These are phyloP conservation scores for Sclerotinia trifoliorum DNA, from an alignment of 2,329 filamentous ascomycete species.

Conservation along the genomic window DNA sequence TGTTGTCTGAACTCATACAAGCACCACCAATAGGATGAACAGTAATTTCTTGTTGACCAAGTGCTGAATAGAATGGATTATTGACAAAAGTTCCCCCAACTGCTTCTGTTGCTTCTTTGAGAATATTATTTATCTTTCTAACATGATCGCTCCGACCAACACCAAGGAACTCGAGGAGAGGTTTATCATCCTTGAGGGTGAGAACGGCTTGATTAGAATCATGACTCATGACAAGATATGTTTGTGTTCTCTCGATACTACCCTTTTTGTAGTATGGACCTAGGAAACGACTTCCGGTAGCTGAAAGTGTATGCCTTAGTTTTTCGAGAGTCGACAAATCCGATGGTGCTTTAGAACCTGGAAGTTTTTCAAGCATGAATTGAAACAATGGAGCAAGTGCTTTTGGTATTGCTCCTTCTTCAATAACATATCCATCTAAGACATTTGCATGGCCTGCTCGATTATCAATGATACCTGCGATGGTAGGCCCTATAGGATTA, in stretches of 20 bases:
- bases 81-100: slow-evolving; percentile 61
- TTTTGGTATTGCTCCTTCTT: slow-evolving; percentile 61
- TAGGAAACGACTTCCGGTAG: slow-evolving; percentile 53
- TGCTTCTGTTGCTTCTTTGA: slow-evolving; percentile 54
- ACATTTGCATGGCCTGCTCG: slow-evolving; percentile 52
- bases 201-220: slow-evolving; percentile 56
- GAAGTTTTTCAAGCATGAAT: slow-evolving; percentile 54
- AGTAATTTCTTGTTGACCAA: slow-evolving; percentile 59
- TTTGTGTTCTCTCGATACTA: slow-evolving; percentile 58
- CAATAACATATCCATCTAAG: slow-evolving; percentile 61
- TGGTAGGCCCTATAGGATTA: slow-evolving; percentile 59
- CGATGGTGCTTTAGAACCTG: slow-evolving; percentile 46
- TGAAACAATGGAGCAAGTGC: slow-evolving; percentile 57
- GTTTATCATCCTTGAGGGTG: slow-evolving; percentile 58
- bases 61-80: slow-evolving; percentile 56
- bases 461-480: slow-evolving; percentile 62
- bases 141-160: slow-evolving; percentile 57
- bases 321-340: slow-evolving; percentile 44
- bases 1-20: slow-evolving; percentile 59
- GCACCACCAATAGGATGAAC: slow-evolving; percentile 68
- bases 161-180: slow-evolving; percentile 58
- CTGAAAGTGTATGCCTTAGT: slow-evolving; percentile 49
- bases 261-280: slow-evolving; percentile 58
- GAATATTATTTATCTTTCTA: slow-evolving; percentile 50
- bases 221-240: slow-evolving; percentile 54